phyloP scores from a whole-genome alignment of 441 rosid species.

The Adansonia gregorii region DNA sequence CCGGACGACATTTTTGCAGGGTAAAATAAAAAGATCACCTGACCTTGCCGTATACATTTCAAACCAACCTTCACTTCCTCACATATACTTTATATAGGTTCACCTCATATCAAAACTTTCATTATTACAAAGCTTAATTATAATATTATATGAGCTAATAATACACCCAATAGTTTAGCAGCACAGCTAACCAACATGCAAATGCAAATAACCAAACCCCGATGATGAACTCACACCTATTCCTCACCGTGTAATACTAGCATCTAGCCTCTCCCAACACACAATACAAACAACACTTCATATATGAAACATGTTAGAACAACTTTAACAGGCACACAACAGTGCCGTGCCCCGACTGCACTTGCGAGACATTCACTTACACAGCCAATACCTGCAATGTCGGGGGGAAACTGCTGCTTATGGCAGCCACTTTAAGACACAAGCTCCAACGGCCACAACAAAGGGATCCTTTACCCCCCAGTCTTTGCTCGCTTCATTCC shows the following conservation, averaged over 20 bases:
- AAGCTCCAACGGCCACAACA: conserved; percentile 40
- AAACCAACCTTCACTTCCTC: not conserved
- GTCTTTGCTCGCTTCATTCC: conserved; percentile 98
- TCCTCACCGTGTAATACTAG: conserved; percentile 33
- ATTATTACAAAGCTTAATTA: not conserved
- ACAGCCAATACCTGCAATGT: conserved; percentile 39
- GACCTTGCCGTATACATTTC: not conserved
- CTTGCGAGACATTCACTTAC: conserved; percentile 47
- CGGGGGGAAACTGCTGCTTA: conserved; percentile 38
- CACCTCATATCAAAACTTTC: conserved; percentile 10
- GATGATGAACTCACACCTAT: conserved; percentile 5
- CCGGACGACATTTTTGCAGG: not conserved
- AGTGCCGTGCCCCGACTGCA: conserved; percentile 49
- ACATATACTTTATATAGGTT: not conserved
- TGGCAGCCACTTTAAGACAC: conserved; percentile 40
- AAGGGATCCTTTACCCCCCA: conserved; percentile 51
- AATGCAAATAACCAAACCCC: conserved; percentile 3
- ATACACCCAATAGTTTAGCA: not conserved
- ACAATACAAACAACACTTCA: conserved; percentile 44
- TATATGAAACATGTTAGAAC: conserved; percentile 47
- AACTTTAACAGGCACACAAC: conserved; percentile 41
- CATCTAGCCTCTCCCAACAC: conserved; percentile 37
- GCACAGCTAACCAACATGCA: conserved; percentile 29
- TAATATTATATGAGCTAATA: not conserved
- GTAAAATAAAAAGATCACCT: not conserved